phyloP scores from a whole-genome alignment of 768 basidiomycete species.

The Brasilioporus rufonigricans region DNA sequence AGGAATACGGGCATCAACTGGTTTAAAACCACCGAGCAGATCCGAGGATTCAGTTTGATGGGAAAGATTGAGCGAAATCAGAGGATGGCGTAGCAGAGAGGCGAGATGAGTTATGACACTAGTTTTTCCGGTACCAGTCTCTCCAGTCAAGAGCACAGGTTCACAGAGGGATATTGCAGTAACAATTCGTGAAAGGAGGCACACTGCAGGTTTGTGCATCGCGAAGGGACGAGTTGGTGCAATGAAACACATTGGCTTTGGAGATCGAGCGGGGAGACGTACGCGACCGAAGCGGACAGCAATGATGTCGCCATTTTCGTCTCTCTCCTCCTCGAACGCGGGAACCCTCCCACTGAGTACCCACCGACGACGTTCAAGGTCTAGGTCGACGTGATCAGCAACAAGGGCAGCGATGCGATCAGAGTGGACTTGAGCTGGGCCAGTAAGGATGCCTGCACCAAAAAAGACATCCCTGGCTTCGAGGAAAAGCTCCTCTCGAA shows the following conservation, averaged over 20 bases:
- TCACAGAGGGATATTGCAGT: conserved; percentile 71
- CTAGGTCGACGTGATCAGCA: conserved; percentile 62
- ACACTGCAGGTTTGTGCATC: conserved; percentile 80
- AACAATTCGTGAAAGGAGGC: conserved; percentile 77
- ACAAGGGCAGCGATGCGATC: conserved; percentile 52
- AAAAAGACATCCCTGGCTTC: conserved; percentile 93
- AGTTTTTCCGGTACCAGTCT: conserved; percentile 99
- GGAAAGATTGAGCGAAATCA: conserved; percentile 90
- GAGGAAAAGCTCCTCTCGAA: conserved; percentile 87
- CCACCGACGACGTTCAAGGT: conserved; percentile 69
- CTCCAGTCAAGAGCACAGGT: conserved; percentile 89
- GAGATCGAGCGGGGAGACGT: conserved; percentile 48
- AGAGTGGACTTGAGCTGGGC: conserved; percentile 47
- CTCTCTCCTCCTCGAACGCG: conserved; percentile 63
- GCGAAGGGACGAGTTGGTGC: conserved; percentile 67
- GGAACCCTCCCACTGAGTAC: conserved; percentile 65
- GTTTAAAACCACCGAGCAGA: conserved; percentile 92
- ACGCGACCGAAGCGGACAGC: conserved; percentile 64
- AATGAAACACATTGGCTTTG: conserved; percentile 33
- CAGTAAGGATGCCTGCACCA: conserved; percentile 58
- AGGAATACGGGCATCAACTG: conserved; percentile 83
- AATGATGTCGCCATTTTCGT: conserved; percentile 57
- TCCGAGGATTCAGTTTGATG: conserved; percentile 97
- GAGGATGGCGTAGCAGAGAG: conserved; percentile 64
- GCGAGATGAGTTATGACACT: conserved; percentile 88